Evolutionary conservation across 805 yeast species (phyloP).

Genomic region (Pichia nakasei): DNA sequence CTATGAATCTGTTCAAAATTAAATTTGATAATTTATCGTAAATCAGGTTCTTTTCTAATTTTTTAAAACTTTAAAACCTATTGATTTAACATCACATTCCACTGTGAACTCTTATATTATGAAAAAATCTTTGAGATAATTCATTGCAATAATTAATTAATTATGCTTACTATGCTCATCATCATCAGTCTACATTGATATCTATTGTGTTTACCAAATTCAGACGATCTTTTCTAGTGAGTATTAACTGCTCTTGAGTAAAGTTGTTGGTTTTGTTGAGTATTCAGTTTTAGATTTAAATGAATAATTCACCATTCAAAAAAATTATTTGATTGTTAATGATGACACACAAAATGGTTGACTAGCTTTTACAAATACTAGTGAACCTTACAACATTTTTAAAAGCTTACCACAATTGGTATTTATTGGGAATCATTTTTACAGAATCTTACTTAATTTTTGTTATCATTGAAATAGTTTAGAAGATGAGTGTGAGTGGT

Average conservation of each 20-base stretch:
- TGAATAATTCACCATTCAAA: not conserved
- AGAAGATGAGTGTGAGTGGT: no score
- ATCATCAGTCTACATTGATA: slow-evolving; percentile 8
- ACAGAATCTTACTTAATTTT: not conserved
- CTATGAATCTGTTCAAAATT: no score
- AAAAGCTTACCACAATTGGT: slow-evolving; percentile 13
- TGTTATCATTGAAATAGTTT: no score
- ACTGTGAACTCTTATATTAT: no score
- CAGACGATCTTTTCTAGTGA: not conserved
- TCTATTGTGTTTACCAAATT: slow-evolving; percentile 7
- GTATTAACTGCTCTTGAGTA: not conserved
- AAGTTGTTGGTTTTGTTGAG: slow-evolving; percentile 3
- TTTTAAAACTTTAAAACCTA: no score
- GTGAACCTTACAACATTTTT: slow-evolving; percentile 34
- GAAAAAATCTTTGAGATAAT: no score
- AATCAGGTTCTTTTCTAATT: no score
- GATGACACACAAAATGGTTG: slow-evolving; percentile 26
- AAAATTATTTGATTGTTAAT: slow-evolving; percentile 12
- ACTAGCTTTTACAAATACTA: slow-evolving; percentile 32
- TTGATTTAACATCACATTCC: no score
- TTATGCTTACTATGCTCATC: slow-evolving; percentile 23
- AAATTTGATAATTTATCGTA: no score
- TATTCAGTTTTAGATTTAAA: slow-evolving; percentile 6
- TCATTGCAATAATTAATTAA: slow-evolving; percentile 38
- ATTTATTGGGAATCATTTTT: not conserved